phyloP scores from a whole-genome alignment of 768 basidiomycete species.

The Jaapia argillacea region DNA sequence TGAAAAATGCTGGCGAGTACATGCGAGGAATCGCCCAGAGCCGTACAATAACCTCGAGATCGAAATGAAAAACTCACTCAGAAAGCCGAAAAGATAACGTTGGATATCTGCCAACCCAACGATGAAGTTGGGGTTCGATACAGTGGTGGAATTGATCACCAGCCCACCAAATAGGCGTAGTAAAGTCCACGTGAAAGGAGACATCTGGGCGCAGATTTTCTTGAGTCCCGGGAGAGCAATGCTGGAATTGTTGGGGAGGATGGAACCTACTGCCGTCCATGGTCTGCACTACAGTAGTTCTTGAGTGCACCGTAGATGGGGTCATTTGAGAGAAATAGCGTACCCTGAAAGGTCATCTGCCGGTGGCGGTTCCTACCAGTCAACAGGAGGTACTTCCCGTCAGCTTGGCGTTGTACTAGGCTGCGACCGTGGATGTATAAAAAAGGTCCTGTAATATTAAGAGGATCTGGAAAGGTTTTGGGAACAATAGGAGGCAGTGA shows the following conservation, averaged over 20 bases:
- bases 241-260: constrained; percentile 8
- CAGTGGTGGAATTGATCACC: too few species aligned
- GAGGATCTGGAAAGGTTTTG: constrained; percentile 8
- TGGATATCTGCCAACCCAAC: too few species aligned
- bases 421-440: constrained; percentile 9
- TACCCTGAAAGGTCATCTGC: constrained; percentile 9
- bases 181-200: too few species aligned
- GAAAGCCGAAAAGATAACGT: too few species aligned
- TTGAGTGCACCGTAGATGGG: neutral
- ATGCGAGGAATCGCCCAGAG: too few species aligned
- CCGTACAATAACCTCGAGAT: too few species aligned
- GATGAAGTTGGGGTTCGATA: too few species aligned
- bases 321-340: neutral
- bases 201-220: too few species aligned
- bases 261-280: constrained; percentile 12
- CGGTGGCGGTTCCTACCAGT: constrained; percentile 9
- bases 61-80: too few species aligned
- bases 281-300: constrained; percentile 6
- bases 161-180: too few species aligned
- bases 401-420: constrained; percentile 7
- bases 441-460: constrained; percentile 3
- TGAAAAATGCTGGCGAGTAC: too few species aligned
- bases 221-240: constrained; percentile 11
- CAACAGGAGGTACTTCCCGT: constrained; percentile 13
- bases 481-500: too few species aligned